Evolutionary conservation across 1,284 basidiomycete genomes (phyloP).

Genomic region (Leccinum pallidistipes): DNA sequence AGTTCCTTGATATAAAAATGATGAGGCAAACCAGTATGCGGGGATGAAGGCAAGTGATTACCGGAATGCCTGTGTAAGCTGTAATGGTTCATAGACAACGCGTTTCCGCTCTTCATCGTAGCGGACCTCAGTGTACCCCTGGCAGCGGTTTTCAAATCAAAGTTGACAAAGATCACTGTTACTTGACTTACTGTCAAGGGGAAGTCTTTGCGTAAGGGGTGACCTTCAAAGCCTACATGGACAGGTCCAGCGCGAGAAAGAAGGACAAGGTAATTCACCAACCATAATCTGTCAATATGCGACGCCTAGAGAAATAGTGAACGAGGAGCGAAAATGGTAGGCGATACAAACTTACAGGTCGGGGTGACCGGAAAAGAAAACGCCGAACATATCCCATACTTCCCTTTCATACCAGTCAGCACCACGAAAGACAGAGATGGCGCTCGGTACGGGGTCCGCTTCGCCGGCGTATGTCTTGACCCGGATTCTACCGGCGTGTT

Average conservation of each 20-base stretch:
- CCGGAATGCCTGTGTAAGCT: slow-evolving; percentile 98
- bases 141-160: slow-evolving; percentile 5
- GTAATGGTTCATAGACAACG: slow-evolving; percentile 96
- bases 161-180: neutral
- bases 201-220: slow-evolving; percentile 98
- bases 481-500: slow-evolving; percentile 77
- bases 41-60: slow-evolving; percentile 34
- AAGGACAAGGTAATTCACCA: slow-evolving; percentile 21
- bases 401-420: slow-evolving; percentile 99
- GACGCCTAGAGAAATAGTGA: slow-evolving; percentile 56
- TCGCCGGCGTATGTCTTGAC: slow-evolving; percentile 99
- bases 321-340: slow-evolving; percentile 2
- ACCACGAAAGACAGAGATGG: slow-evolving; percentile 78
- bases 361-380: slow-evolving; percentile 96
- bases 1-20: slow-evolving; percentile 63
- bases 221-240: slow-evolving; percentile 89
- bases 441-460: slow-evolving; percentile 91
- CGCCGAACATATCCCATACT: slow-evolving; percentile 97
- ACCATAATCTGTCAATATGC: slow-evolving; percentile 99
- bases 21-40: slow-evolving; percentile 1
- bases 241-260: slow-evolving; percentile 12
- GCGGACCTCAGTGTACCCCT: slow-evolving; percentile 96
- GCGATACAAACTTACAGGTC: slow-evolving; percentile 70
- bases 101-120: slow-evolving; percentile 99
- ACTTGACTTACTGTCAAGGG: slow-evolving; percentile 77